These are phyloP conservation scores for Ceratocystis destructans DNA, from an alignment of 2,329 filamentous ascomycete species.

Conservation along the genomic window DNA sequence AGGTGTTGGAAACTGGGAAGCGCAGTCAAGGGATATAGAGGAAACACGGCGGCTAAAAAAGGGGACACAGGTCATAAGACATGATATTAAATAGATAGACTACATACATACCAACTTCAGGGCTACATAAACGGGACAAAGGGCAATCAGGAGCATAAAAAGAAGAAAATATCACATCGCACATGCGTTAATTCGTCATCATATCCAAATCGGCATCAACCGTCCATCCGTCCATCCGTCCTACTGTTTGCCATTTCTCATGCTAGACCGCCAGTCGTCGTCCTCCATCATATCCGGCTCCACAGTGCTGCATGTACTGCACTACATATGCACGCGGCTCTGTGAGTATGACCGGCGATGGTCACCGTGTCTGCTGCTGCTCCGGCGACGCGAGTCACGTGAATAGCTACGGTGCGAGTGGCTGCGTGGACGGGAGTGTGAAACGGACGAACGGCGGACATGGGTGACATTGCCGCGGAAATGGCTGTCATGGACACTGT, in stretches of 20 bases:
- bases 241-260: background rate
- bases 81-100: background rate
- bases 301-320: constrained; percentile 2
- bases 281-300: background rate
- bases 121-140: background rate
- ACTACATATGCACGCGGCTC: constrained; percentile 37
- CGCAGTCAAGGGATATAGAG: background rate
- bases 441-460: constrained; percentile 24
- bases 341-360: constrained; percentile 36
- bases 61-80: background rate
- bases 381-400: constrained; percentile 25
- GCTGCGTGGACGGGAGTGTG: constrained; percentile 21
- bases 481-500: constrained; percentile 30
- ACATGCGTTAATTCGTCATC: constrained; percentile 2
- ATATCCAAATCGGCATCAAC: background rate
- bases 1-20: background rate
- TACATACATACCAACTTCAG: constrained; percentile 5
- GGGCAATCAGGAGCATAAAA: background rate
- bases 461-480: constrained; percentile 32
- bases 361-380: constrained; percentile 27
- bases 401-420: constrained; percentile 22
- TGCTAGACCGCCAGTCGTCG: background rate
- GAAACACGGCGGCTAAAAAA: background rate
- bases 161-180: background rate
- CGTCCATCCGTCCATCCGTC: background rate